Conservation (phyloP, 371 early-diverging fungal species). For the Mortierella sp. region DNA sequence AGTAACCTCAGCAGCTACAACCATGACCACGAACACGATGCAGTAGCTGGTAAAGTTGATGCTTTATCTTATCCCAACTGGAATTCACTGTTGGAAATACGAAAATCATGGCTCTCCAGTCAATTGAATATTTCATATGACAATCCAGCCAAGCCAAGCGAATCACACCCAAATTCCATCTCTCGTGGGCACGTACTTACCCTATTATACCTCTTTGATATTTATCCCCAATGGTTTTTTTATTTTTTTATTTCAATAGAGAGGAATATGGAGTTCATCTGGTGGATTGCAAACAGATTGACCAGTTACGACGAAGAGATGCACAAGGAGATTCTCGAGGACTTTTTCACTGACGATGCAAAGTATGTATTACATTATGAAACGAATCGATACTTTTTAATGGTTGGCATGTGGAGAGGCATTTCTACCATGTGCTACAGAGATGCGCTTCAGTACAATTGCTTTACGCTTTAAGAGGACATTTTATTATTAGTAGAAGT, state of each 20-base stretch:
- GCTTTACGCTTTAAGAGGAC: not conserved
- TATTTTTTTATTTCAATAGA: conserved; percentile 10
- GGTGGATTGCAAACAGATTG: conserved; percentile 53
- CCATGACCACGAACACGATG: conserved; percentile 12
- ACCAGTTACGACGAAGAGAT: conserved; percentile 54
- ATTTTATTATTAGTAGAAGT: not conserved
- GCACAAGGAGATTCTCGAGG: conserved; percentile 57
- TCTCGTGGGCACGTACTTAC: too few relatives aligned
- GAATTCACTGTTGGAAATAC: not conserved
- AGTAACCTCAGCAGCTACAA: conserved; percentile 45
- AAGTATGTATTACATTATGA: conserved; percentile 25
- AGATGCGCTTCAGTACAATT: not conserved
- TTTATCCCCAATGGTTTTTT: too few relatives aligned
- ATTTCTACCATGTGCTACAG: too few relatives aligned
- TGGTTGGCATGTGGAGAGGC: not conserved
- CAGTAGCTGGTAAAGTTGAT: conserved; percentile 27
- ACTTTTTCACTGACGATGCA: conserved; percentile 55
- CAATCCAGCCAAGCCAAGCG: not conserved
- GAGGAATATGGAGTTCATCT: conserved; percentile 52
- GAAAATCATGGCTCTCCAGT: not conserved
- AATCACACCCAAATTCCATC: not conserved
- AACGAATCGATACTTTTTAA: not conserved
- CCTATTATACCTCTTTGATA: too few relatives aligned
- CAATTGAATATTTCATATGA: not conserved
- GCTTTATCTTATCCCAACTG: too few relatives aligned